A percentile compares a stretch with the other conserved stretches of the same genome.
Evolutionary conservation across 768 basidiomycete genomes (phyloP).

Genomic region (Gelatoporia subvermispora): DNA sequence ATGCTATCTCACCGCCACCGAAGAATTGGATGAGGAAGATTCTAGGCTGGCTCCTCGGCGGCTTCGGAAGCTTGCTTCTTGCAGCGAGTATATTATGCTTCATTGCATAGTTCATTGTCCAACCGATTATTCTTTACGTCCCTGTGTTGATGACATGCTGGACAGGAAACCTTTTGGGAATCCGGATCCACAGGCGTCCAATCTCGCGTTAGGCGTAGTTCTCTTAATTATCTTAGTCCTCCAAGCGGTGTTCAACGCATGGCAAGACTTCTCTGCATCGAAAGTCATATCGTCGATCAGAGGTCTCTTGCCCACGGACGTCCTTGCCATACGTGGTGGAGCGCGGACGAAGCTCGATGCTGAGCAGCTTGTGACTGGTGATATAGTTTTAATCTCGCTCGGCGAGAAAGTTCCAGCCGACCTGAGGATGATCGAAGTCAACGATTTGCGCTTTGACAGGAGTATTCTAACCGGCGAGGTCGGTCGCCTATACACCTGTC

Average conservation of each 20-base stretch:
- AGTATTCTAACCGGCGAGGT: slow-evolving; percentile 55
- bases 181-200: slow-evolving; percentile 45
- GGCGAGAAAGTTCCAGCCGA: slow-evolving; percentile 71
- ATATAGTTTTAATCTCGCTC: slow-evolving; percentile 53
- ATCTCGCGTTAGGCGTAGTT: slow-evolving; percentile 55
- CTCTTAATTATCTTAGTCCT: slow-evolving; percentile 39
- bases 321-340: slow-evolving; percentile 52
- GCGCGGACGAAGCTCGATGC: slow-evolving; percentile 24
- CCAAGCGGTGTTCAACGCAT: slow-evolving; percentile 48
- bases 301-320: slow-evolving; percentile 58
- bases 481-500: neutral
- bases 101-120: slow-evolving; percentile 38
- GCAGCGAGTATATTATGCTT: slow-evolving; percentile 50
- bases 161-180: slow-evolving; percentile 55
- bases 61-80: slow-evolving; percentile 42
- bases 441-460: slow-evolving; percentile 55
- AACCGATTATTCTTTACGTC: too few species aligned
- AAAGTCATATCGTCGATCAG: slow-evolving; percentile 57
- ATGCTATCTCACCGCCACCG: slow-evolving; percentile 45
- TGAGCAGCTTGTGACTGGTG: slow-evolving; percentile 48
- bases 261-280: slow-evolving; percentile 51
- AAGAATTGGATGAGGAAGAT: slow-evolving; percentile 40
- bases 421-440: slow-evolving; percentile 50
- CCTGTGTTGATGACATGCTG: too few species aligned
- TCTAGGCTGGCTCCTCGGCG: slow-evolving; percentile 24